A percentile compares a stretch with the other conserved stretches of the same genome.
Evolutionary conservation across 1,284 basidiomycete genomes (phyloP).

Genomic region (Trametes sp.): DNA sequence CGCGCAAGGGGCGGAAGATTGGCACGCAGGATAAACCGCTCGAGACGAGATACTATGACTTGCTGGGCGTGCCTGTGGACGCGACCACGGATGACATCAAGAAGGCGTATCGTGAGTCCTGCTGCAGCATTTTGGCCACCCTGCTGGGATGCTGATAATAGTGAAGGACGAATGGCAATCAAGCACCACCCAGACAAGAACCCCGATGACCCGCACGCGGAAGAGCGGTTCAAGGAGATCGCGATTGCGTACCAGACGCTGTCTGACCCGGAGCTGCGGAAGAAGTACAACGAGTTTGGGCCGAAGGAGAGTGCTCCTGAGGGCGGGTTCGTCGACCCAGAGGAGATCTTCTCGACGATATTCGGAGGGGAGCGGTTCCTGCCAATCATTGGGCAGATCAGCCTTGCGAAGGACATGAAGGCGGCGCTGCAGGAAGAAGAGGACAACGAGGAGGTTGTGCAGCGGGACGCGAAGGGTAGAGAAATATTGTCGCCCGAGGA

Average conservation of each 20-base stretch:
- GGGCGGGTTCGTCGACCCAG: conserved; percentile 77
- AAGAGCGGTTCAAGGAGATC: conserved; percentile 90
- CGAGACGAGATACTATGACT: conserved; percentile 90
- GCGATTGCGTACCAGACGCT: conserved; percentile 91
- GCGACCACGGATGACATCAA: conserved; percentile 91
- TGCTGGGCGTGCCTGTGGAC: conserved; percentile 77
- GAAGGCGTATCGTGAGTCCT: conserved; percentile 86
- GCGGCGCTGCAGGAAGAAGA: conserved; percentile 94
- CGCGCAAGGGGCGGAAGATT: conserved; percentile 68
- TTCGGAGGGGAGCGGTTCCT: conserved; percentile 90
- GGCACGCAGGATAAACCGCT: conserved; percentile 90
- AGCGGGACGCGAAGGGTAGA: conserved; percentile 70
- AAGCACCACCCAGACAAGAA: conserved; percentile 95
- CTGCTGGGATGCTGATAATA: neutral
- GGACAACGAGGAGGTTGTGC: conserved; percentile 59
- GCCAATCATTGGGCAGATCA: conserved; percentile 85
- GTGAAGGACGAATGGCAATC: conserved; percentile 88
- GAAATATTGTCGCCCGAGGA: conserved; percentile 86
- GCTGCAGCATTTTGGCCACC: neutral
- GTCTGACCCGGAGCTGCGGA: conserved; percentile 84
- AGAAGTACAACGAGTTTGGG: conserved; percentile 95
- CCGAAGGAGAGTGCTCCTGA: conserved; percentile 82
- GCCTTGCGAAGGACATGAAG: conserved; percentile 96
- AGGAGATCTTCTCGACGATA: conserved; percentile 93
- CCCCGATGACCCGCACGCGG: conserved; percentile 90